These are phyloP conservation scores for Aureobasidium zeae DNA, from an alignment of 2,329 filamentous ascomycete species.

Conservation along the genomic window DNA sequence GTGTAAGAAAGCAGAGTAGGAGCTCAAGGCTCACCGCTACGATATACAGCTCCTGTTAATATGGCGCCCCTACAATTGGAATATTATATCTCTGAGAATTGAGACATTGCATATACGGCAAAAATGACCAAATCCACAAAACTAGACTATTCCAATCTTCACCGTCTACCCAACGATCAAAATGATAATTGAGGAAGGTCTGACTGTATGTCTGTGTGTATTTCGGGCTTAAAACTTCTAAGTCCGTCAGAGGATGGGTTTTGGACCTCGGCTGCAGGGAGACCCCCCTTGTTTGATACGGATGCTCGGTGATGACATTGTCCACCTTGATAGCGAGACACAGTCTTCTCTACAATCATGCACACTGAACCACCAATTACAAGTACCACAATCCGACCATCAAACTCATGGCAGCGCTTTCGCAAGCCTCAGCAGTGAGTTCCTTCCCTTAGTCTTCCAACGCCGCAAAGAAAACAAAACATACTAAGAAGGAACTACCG, in stretches of 20 bases:
- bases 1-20: neutral
- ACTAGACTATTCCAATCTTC: neutral
- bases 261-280: no score
- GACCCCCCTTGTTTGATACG: no score
- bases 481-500: neutral
- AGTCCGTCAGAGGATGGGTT: no score
- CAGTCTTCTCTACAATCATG: no score
- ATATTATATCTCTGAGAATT: conserved; percentile 35
- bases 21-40: neutral
- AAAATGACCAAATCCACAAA: conserved; percentile 29
- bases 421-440: conserved; percentile 17
- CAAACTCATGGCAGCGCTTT: conserved; percentile 18
- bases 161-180: neutral
- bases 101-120: conserved; percentile 39
- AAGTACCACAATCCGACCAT: neutral
- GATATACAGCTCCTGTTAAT: conserved; percentile 35
- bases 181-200: neutral
- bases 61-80: conserved; percentile 40
- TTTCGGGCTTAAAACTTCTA: neutral
- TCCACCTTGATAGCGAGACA: no score
- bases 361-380: no score
- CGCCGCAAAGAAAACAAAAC: neutral
- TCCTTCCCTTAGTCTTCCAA: neutral
- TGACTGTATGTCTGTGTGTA: neutral
- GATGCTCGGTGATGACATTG: no score